Conservation (phyloP, 2,329 filamentous ascomycete species). For the Polytolypa hystricis region DNA sequence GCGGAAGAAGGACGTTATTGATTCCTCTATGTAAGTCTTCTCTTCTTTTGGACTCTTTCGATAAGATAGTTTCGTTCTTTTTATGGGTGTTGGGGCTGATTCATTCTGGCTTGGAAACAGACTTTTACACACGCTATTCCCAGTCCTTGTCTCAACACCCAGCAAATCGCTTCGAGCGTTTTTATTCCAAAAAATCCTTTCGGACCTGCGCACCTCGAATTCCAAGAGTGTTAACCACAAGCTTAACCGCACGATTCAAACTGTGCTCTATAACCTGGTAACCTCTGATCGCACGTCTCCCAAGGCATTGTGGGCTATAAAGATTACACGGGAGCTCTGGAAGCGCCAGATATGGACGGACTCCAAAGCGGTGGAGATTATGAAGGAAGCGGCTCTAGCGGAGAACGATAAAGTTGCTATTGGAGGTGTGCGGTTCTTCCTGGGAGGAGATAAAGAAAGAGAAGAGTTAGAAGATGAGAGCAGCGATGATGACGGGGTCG, state of each 20-base stretch:
- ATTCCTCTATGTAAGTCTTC: conserved; percentile 54
- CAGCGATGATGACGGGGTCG: conserved; percentile 63
- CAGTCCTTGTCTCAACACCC: conserved; percentile 79
- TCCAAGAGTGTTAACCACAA: conserved; percentile 80
- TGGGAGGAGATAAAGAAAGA: conserved; percentile 89
- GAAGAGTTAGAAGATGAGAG: conserved; percentile 86
- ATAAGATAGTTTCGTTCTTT: too few relatives aligned
- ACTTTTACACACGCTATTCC: conserved; percentile 84
- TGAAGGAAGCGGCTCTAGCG: conserved; percentile 83
- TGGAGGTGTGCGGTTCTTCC: conserved; percentile 83
- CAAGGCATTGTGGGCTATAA: conserved; percentile 90
- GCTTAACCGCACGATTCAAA: conserved; percentile 86
- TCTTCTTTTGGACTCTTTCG: background rate
- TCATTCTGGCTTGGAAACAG: conserved; percentile 15
- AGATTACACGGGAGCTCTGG: conserved; percentile 91
- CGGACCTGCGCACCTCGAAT: conserved; percentile 80
- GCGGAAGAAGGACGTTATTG: conserved; percentile 81
- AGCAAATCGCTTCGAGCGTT: conserved; percentile 80
- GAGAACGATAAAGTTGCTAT: conserved; percentile 88
- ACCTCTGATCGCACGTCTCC: conserved; percentile 73
- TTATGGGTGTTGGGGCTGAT: background rate
- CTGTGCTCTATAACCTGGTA: conserved; percentile 82
- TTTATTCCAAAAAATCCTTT: conserved; percentile 82
- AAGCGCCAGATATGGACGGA: conserved; percentile 95
- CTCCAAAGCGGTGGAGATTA: conserved; percentile 87